Evolutionary conservation across 2,329 filamentous ascomycete genomes (phyloP).

Genomic region (Cryphonectria naterciae): DNA sequence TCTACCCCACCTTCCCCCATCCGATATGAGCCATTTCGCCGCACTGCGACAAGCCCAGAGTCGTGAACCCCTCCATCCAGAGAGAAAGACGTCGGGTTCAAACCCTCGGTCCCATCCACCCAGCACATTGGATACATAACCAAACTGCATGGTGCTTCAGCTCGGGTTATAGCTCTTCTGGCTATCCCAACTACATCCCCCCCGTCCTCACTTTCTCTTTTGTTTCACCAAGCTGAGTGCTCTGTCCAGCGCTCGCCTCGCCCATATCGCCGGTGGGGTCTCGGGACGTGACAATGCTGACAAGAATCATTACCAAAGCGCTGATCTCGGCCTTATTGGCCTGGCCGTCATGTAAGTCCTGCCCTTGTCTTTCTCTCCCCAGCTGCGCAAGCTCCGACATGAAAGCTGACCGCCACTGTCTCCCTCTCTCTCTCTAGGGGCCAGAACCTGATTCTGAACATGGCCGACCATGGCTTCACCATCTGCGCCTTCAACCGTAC

Average conservation of each 20-base stretch:
- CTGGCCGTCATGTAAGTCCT: conserved; percentile 80
- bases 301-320: conserved; percentile 57
- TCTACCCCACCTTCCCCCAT: conserved; percentile 39
- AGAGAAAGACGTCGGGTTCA: background rate
- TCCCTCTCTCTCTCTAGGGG: conserved; percentile 51
- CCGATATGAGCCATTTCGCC: conserved; percentile 35
- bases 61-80: conserved; percentile 26
- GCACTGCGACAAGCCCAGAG: conserved; percentile 30
- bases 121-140: background rate
- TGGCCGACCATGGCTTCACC: conserved; percentile 91
- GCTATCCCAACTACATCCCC: conserved; percentile 11
- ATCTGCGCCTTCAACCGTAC: conserved; percentile 99
- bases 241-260: conserved; percentile 70
- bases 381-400: conserved; percentile 10
- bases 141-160: conserved; percentile 4
- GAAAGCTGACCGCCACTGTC: conserved; percentile 16
- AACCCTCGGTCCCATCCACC: background rate
- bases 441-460: conserved; percentile 89
- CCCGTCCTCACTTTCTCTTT: conserved; percentile 29
- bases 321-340: conserved; percentile 91
- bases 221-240: conserved; percentile 41
- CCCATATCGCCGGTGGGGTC: conserved; percentile 71
- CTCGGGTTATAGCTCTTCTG: background rate
- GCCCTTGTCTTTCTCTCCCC: conserved; percentile 6
- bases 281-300: conserved; percentile 56